These are phyloP conservation scores for Solanum appendiculatum DNA, from an alignment of 257 asterid genomes.

Conservation along the genomic window DNA sequence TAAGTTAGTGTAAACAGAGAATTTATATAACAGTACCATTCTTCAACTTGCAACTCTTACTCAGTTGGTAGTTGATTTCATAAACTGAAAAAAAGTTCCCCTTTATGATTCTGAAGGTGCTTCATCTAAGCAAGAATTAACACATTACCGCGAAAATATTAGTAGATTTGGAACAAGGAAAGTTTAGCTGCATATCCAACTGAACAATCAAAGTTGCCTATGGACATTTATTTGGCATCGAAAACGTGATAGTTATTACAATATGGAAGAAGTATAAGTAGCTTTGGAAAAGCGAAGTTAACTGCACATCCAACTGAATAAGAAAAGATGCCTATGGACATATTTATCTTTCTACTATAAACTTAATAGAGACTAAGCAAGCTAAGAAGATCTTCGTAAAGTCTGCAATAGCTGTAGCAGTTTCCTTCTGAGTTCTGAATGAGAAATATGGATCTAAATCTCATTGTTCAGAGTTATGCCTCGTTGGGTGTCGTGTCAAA, in stretches of 20 bases:
- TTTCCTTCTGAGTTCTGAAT: background rate
- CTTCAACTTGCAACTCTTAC: background rate
- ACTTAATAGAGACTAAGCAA: background rate
- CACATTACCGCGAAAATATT: background rate
- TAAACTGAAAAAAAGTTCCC: background rate
- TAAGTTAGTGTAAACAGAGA: background rate
- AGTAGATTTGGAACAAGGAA: background rate
- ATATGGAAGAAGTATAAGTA: background rate
- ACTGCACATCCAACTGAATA: background rate
- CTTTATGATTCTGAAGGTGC: background rate
- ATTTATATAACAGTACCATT: background rate
- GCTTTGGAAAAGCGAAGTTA: background rate
- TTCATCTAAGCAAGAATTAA: background rate
- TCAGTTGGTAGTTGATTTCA: background rate
- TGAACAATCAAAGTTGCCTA: background rate
- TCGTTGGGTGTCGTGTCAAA: slow-evolving; percentile 12
- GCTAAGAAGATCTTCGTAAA: background rate
- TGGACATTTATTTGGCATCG: background rate
- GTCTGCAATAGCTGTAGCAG: background rate
- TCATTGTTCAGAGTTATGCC: background rate
- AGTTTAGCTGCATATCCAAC: background rate
- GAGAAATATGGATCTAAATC: background rate
- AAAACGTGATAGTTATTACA: background rate
- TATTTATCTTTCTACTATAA: background rate
- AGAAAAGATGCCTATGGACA: background rate